phyloP scores from a whole-genome alignment of 768 basidiomycete genomes.

The Mycena capillaripes region DNA sequence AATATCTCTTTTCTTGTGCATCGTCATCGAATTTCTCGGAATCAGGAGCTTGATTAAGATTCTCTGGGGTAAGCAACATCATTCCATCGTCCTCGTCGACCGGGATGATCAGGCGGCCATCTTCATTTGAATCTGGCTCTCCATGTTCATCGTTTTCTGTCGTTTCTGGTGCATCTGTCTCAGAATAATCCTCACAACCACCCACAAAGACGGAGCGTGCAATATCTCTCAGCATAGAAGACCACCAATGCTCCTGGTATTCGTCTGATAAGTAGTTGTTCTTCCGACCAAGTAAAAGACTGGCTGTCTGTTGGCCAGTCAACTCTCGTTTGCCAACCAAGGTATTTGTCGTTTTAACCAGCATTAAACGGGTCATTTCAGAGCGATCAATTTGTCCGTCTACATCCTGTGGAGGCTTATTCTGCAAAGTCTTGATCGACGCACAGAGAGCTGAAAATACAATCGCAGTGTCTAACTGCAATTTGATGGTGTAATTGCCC shows the following conservation, averaged over 20 bases:
- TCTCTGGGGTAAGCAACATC: background rate
- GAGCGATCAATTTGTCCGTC: too few species aligned
- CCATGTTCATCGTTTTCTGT: background rate
- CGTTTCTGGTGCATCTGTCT: background rate
- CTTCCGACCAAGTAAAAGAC: background rate
- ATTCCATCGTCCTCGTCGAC: constrained; percentile 14
- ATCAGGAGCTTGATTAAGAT: background rate
- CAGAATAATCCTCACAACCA: background rate
- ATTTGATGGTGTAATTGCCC: too few species aligned
- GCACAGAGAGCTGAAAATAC: too few species aligned
- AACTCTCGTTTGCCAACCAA: constrained; percentile 27
- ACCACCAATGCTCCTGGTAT: too few species aligned
- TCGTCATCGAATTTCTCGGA: background rate
- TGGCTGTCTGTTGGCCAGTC: constrained; percentile 13
- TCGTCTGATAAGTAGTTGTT: too few species aligned
- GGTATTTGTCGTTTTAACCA: constrained; percentile 24
- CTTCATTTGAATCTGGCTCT: background rate
- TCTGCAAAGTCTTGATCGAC: too few species aligned
- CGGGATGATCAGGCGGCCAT: background rate
- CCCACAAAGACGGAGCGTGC: constrained; percentile 35
- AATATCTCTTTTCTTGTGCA: background rate
- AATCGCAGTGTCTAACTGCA: too few species aligned
- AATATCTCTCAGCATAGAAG: constrained; percentile 17
- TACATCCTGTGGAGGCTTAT: too few species aligned
- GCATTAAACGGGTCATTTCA: constrained; percentile 17